Base-by-base conservation (phyloP, 2,329 filamentous ascomycete genomes). In the Hypoxylon sp. region DNA sequence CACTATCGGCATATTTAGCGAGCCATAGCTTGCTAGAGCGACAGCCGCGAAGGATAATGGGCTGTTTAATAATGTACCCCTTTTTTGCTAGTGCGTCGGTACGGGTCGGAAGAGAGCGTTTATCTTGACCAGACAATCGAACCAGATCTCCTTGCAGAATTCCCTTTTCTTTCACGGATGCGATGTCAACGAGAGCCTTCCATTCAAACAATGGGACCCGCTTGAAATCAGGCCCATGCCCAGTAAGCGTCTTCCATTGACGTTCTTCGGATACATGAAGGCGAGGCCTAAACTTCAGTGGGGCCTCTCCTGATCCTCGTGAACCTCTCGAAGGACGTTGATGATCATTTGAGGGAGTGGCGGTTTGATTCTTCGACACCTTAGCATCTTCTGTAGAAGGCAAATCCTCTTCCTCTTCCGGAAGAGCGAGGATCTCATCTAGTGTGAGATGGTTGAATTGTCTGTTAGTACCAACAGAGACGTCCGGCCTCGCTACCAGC, bases 21-120 rank as follows among this genome's bases (percentile, higher is more conserved):
- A 90, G 82, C 85, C 87, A 90, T 58, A 90, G 79, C 74, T 88
- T 88, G 79, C 87, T 90, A 1, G 88, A 89, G 73, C 88, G 89
- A 62, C 84, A 86, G 38, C 86, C 86, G 55, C 84, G 82, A 10
- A 88, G 83, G 19, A 89, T 82, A 1, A 87, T 85, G 3, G 87
- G 86, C 43, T 87, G 83, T 76, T 90, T 90, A 55, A 84, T 84
- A 51, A 89, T 86, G 68, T 90, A 90, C 14, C 88, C 87, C 73
- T 90, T 89, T 68, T 82, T 82, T 3, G 86, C 83, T 1, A 90
- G 80, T 2, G 83, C 82, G 68, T 89, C 87, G 0, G 88, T 90
- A 34, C 88, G 81, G 63, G 86, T 88, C 2, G 88, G 88, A 1
- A 90, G 83, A 1, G 88, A 90, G 55, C 88, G 84, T 74, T 90